Conservation (phyloP, 768 basidiomycete species). For the Tulasnella sp. region DNA sequence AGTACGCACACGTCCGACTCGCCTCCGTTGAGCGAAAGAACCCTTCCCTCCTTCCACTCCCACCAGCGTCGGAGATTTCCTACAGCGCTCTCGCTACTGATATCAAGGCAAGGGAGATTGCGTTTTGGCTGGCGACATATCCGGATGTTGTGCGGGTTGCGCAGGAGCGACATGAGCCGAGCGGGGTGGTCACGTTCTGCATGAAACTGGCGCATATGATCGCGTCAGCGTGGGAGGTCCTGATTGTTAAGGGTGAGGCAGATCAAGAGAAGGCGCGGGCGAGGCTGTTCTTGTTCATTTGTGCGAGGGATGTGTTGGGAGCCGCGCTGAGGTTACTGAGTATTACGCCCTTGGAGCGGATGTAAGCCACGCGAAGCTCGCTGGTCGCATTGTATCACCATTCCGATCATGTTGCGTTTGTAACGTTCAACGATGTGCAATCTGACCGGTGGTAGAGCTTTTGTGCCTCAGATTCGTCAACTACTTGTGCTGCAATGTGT, state of each 20-base stretch:
- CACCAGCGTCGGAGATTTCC: constrained; percentile 54
- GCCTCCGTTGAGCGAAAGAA: constrained; percentile 88
- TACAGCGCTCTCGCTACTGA: constrained; percentile 48
- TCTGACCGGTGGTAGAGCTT: too few species aligned
- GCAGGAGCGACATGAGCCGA: constrained; percentile 75
- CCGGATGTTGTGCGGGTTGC: constrained; percentile 86
- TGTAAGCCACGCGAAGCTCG: constrained; percentile 38
- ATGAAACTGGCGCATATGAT: constrained; percentile 83
- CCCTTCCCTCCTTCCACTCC: constrained; percentile 71
- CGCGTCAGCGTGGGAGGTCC: constrained; percentile 82
- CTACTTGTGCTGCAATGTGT: too few species aligned
- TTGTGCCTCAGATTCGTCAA: too few species aligned
- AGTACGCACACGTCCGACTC: constrained; percentile 92
- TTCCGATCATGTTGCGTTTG: neutral
- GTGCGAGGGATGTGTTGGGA: constrained; percentile 80
- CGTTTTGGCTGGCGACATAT: constrained; percentile 78
- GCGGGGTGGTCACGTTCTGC: constrained; percentile 80
- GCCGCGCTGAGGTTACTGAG: constrained; percentile 80
- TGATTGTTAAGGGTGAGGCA: constrained; percentile 73
- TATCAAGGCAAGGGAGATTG: constrained; percentile 74
- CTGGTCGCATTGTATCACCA: neutral
- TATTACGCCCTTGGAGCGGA: constrained; percentile 81
- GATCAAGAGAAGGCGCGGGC: constrained; percentile 70
- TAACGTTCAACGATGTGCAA: too few species aligned
- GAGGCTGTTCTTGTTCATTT: constrained; percentile 78